phyloP scores from a whole-genome alignment of 2,329 filamentous ascomycete species.

The Dothideomycetes sp. region DNA sequence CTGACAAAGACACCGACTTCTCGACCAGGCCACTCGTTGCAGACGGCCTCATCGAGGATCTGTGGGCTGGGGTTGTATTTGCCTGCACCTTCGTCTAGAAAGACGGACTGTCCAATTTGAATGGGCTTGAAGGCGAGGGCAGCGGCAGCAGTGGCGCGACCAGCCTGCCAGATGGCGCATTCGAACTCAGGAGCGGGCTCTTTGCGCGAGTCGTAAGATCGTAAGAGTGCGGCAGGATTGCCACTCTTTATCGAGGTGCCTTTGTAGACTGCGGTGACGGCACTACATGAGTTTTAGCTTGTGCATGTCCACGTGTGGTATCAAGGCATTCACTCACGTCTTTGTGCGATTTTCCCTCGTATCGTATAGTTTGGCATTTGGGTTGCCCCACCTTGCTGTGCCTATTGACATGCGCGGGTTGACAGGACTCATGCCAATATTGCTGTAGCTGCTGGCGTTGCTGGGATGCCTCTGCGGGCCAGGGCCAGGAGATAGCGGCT shows the following conservation, averaged over 20 bases:
- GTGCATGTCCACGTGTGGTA: background rate
- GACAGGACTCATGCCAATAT: constrained; percentile 56
- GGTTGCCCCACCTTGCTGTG: constrained; percentile 58
- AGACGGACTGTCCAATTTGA: constrained; percentile 82
- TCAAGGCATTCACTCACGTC: constrained; percentile 53
- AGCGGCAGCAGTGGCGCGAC: constrained; percentile 84
- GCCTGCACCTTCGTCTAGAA: constrained; percentile 84
- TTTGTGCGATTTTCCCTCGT: constrained; percentile 64
- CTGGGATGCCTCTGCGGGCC: constrained; percentile 54
- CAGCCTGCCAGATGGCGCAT: constrained; percentile 94
- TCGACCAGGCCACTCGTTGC: constrained; percentile 90
- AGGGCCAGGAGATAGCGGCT: constrained; percentile 24
- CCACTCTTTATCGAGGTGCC: constrained; percentile 56
- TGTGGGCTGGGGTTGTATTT: constrained; percentile 83
- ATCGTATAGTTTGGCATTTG: constrained; percentile 82
- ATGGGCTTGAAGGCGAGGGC: constrained; percentile 94
- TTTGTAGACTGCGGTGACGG: constrained; percentile 83
- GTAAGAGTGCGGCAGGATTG: constrained; percentile 56
- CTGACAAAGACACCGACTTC: constrained; percentile 89
- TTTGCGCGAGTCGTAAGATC: constrained; percentile 90
- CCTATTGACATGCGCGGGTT: constrained; percentile 43
- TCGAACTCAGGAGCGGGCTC: constrained; percentile 82
- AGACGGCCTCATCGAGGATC: constrained; percentile 76
- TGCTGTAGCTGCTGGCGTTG: constrained; percentile 78
- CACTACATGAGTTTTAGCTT: constrained; percentile 25